A percentile compares a stretch with the other conserved stretches of the same genome.
These are phyloP conservation scores for Mortierella sp. DNA, from an alignment of 371 early-diverging fungal species.

Conservation along the genomic window DNA sequence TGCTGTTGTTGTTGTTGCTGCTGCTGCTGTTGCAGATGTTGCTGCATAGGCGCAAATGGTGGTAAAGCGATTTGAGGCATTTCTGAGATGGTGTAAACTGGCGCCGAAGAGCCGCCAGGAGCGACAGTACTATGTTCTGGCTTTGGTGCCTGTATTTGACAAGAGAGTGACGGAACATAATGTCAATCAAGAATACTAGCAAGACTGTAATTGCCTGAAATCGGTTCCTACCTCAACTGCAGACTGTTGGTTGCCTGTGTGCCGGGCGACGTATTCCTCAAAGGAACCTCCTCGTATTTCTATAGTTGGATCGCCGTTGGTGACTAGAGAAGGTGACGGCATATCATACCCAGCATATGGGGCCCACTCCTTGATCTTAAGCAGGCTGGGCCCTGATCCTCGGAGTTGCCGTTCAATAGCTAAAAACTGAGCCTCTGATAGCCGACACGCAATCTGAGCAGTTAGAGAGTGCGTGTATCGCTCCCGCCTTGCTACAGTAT, in stretches of 20 bases:
- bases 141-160: slow-evolving; percentile 14
- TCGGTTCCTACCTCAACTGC: not conserved
- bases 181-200: not conserved
- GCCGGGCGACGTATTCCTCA: slow-evolving; percentile 47
- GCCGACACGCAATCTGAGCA: slow-evolving; percentile 44
- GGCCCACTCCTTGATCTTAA: slow-evolving; percentile 57
- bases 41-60: slow-evolving; percentile 55
- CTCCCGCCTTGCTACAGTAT: slow-evolving; percentile 43
- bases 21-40: slow-evolving; percentile 37
- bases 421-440: slow-evolving; percentile 52
- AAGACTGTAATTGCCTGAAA: not conserved
- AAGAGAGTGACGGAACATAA: not conserved
- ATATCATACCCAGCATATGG: slow-evolving; percentile 53
- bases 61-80: slow-evolving; percentile 52
- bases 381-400: slow-evolving; percentile 52
- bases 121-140: not conserved
- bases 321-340: slow-evolving; percentile 40
- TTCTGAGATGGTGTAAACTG: slow-evolving; percentile 37
- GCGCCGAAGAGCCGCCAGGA: not conserved
- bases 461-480: slow-evolving; percentile 53
- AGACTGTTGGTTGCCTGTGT: slow-evolving; percentile 1
- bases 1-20: slow-evolving; percentile 32
- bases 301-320: slow-evolving; percentile 48
- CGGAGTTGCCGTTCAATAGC: slow-evolving; percentile 52
- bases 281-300: slow-evolving; percentile 26